Conservation (phyloP, 345 rosid genomes). For the Cardiospermum halicacabum region DNA sequence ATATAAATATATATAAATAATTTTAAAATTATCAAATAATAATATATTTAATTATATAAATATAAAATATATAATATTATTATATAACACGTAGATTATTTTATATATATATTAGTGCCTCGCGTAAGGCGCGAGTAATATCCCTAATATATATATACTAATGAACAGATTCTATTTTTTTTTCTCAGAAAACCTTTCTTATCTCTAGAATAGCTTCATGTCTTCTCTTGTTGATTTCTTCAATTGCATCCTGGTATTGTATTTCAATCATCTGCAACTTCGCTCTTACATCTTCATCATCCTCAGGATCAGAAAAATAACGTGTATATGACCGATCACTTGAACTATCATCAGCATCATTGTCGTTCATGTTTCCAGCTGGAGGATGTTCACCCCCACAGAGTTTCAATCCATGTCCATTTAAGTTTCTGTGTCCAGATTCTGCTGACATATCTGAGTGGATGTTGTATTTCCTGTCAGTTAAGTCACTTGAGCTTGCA, state of each 20-base stretch:
- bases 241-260: slow-evolving; percentile 51
- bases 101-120: too few species aligned
- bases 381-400: not conserved
- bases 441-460: slow-evolving; percentile 29
- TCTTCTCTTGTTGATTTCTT: slow-evolving; percentile 52
- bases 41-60: too few species aligned
- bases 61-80: too few species aligned
- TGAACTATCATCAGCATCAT: slow-evolving; percentile 1
- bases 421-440: slow-evolving; percentile 15
- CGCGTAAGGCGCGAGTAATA: not conserved
- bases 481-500: slow-evolving; percentile 36
- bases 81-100: too few species aligned
- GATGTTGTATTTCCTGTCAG: slow-evolving; percentile 23
- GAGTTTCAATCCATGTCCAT: slow-evolving; percentile 6
- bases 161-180: slow-evolving; percentile 25
- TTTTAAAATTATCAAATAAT: too few species aligned
- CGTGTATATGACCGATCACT: slow-evolving; percentile 4
- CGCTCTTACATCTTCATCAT: slow-evolving; percentile 37
- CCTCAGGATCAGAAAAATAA: slow-evolving; percentile 12
- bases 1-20: too few species aligned
- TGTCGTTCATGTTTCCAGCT: slow-evolving; percentile 2
- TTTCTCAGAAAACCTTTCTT: slow-evolving; percentile 33
- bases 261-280: slow-evolving; percentile 58
- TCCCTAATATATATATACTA: slow-evolving; percentile 4
- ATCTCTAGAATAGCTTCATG: slow-evolving; percentile 61